Conservation (phyloP, 2,329 filamentous ascomycete species). For the Zymoseptoria crescenta region DNA sequence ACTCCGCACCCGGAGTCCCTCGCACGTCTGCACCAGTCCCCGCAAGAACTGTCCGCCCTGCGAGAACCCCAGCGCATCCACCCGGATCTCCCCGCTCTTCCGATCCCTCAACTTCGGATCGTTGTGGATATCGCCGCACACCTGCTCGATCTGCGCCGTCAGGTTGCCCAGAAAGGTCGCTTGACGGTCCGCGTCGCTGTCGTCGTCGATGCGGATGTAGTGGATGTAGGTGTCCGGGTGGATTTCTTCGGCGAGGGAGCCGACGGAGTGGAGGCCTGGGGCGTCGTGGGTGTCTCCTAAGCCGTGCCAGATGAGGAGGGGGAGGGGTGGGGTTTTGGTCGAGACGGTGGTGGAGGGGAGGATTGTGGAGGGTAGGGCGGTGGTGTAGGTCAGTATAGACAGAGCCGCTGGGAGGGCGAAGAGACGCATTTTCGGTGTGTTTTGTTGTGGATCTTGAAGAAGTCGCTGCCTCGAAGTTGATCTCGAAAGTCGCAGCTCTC, state of each 20-base stretch:
- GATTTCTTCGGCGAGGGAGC: conserved; percentile 59
- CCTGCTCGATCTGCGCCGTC: conserved; percentile 64
- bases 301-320: conserved; percentile 91
- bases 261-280: conserved; percentile 65
- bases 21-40: conserved; percentile 82
- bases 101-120: conserved; percentile 66
- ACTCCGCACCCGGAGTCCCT: conserved; percentile 70
- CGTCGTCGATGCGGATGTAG: conserved; percentile 62
- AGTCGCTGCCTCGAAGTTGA: not conserved
- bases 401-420: conserved; percentile 15
- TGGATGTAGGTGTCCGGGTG: conserved; percentile 83
- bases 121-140: conserved; percentile 67
- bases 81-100: conserved; percentile 46
- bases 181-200: conserved; percentile 61
- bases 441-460: not conserved
- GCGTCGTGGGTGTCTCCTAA: conserved; percentile 67
- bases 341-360: conserved; percentile 1
- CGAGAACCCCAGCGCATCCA: conserved; percentile 90
- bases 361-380: conserved; percentile 5
- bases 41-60: conserved; percentile 96
- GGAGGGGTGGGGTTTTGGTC: conserved; percentile 50
- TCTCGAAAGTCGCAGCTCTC: not conserved
- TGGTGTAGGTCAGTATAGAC: conserved; percentile 4
- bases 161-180: conserved; percentile 90
- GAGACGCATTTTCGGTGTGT: conserved; percentile 4